phyloP scores from a whole-genome alignment of 139 green algal species.

The Chlamydomonas applanata region DNA sequence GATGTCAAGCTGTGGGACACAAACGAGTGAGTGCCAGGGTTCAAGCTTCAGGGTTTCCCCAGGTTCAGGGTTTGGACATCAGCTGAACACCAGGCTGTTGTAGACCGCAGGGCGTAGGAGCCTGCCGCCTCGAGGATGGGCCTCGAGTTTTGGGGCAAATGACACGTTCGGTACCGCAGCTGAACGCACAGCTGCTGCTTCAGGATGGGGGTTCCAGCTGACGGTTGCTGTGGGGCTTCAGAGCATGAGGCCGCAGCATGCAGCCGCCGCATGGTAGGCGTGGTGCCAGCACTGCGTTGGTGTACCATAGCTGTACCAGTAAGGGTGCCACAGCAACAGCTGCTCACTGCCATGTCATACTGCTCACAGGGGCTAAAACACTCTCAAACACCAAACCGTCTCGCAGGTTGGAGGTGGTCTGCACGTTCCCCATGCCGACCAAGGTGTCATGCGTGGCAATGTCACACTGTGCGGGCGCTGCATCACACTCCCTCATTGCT shows the following conservation, averaged over 20 bases:
- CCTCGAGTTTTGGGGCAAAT: background rate
- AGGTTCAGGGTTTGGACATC: background rate
- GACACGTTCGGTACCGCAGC: background rate
- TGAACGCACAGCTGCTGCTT: background rate
- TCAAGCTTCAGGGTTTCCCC: background rate
- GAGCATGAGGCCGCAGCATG: too few relatives aligned
- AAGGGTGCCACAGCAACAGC: too few relatives aligned
- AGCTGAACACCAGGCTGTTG: background rate
- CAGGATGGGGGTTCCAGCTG: too few relatives aligned
- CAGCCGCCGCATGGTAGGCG: too few relatives aligned
- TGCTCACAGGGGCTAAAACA: too few relatives aligned
- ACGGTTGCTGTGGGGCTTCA: too few relatives aligned
- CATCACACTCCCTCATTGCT: conserved; percentile 64
- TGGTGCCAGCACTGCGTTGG: too few relatives aligned
- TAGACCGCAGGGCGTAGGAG: background rate
- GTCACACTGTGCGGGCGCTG: conserved; percentile 45
- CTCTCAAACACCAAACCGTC: background rate
- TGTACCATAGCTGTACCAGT: too few relatives aligned
- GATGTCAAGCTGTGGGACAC: conserved; percentile 79
- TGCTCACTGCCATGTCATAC: too few relatives aligned
- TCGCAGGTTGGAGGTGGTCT: conserved; percentile 45
- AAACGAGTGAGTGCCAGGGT: conserved; percentile 48
- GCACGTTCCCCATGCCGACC: conserved; percentile 57
- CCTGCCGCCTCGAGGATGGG: background rate
- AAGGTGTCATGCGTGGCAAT: conserved; percentile 68